A percentile compares a stretch with the other conserved stretches of the same genome.
phyloP scores from a whole-genome alignment of 352 stramenopile genomes.

The Pythium rhizo-oryzae region DNA sequence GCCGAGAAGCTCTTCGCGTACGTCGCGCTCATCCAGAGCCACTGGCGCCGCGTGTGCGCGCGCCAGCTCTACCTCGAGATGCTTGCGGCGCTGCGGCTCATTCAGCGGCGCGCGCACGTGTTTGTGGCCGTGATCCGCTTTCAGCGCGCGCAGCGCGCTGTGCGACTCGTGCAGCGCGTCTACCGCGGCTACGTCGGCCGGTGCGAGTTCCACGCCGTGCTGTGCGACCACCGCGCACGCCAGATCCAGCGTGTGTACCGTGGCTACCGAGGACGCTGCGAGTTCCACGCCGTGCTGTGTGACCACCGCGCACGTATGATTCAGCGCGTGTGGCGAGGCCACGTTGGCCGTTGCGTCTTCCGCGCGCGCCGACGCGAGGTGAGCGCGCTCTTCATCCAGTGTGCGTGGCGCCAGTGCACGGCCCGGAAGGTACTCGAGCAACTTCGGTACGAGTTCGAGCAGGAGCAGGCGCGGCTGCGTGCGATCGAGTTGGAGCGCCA shows the following conservation, averaged over 20 bases:
- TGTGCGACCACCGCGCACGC: slow-evolving; percentile 40
- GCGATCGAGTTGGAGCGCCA: slow-evolving; percentile 35
- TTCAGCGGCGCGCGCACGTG: slow-evolving; percentile 54
- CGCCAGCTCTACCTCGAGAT: slow-evolving; percentile 41
- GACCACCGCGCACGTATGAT: slow-evolving; percentile 37
- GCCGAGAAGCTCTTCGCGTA: slow-evolving; percentile 70
- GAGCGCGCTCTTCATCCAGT: slow-evolving; percentile 51
- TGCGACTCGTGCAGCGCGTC: slow-evolving; percentile 37
- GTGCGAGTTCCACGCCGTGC: slow-evolving; percentile 16
- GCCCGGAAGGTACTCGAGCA: slow-evolving; percentile 39
- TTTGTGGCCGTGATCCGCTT: slow-evolving; percentile 48
- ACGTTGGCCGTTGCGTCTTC: slow-evolving; percentile 11
- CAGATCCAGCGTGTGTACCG: slow-evolving; percentile 62
- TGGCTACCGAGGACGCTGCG: slow-evolving; percentile 42
- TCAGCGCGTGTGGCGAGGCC: slow-evolving; percentile 46
- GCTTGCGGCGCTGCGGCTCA: slow-evolving; percentile 38
- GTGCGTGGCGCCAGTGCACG: slow-evolving; percentile 41
- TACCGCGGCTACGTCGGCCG: slow-evolving; percentile 41
- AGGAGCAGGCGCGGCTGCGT: slow-evolving; percentile 35
- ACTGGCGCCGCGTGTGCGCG: slow-evolving; percentile 54
- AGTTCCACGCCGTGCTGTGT: slow-evolving; percentile 35
- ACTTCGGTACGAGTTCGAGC: slow-evolving; percentile 34
- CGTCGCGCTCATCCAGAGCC: slow-evolving; percentile 62
- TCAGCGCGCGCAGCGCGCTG: slow-evolving; percentile 26
- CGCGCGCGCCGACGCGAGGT: slow-evolving; percentile 19